These are phyloP conservation scores for Chlorella sorokiniana DNA, from an alignment of 139 green algal genomes.

Conservation along the genomic window DNA sequence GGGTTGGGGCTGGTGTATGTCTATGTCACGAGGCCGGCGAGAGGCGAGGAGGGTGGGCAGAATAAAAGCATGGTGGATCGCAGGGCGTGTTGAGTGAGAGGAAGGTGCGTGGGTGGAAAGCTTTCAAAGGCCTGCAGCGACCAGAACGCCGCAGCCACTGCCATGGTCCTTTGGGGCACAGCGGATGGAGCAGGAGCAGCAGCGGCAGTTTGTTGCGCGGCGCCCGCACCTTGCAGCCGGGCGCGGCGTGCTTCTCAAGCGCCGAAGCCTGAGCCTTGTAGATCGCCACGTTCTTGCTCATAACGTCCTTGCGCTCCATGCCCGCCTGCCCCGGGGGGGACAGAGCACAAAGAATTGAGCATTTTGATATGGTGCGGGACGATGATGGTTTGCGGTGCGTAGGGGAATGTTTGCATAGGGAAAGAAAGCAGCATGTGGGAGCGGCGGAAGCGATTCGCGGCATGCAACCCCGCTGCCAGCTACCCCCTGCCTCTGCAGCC, in stretches of 20 bases:
- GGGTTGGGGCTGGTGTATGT: not conserved
- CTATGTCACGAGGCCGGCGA: not conserved
- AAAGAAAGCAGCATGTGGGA: no score
- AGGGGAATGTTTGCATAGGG: not conserved
- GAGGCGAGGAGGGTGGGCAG: not conserved
- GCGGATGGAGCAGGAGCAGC: no score
- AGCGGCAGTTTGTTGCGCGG: no score
- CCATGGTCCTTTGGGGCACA: no score
- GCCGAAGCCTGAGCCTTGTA: slow-evolving; percentile 86
- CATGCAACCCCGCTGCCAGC: no score
- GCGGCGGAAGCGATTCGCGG: no score
- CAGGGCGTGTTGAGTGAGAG: no score
- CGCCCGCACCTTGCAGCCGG: slow-evolving; percentile 73
- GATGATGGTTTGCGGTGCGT: not conserved
- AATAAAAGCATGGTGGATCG: not conserved
- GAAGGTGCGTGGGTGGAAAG: no score
- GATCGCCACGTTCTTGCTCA: slow-evolving; percentile 92
- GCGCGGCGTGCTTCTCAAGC: slow-evolving; percentile 74
- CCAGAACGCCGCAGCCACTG: no score
- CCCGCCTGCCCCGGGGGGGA: slow-evolving; percentile 61
- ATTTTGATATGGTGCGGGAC: not conserved
- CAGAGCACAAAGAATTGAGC: no score
- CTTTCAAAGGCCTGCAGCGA: no score
- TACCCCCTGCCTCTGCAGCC: no score
- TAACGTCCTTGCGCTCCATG: slow-evolving; percentile 96